Evolutionary conservation across 2,329 filamentous ascomycete genomes (phyloP).

Genomic region (Scedosporium aurantiacum): DNA sequence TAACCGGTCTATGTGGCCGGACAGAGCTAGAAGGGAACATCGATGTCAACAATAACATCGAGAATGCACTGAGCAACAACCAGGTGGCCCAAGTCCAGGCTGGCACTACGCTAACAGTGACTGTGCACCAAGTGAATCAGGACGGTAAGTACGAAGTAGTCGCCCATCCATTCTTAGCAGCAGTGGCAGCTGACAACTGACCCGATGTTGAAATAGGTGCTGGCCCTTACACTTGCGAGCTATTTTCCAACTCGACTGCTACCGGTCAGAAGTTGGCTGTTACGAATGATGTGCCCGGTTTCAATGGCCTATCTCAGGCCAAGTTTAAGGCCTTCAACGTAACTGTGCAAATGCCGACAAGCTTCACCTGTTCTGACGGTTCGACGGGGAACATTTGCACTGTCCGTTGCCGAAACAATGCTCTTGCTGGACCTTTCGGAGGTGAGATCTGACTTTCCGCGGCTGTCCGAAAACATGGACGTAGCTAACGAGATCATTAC

Average conservation of each 20-base stretch:
- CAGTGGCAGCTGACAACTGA: too few species aligned
- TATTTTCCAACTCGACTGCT: too few species aligned
- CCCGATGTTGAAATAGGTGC: too few species aligned
- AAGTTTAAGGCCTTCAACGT: conserved; percentile 47
- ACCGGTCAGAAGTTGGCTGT: conserved; percentile 38
- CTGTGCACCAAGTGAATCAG: too few species aligned
- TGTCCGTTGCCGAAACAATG: conserved; percentile 47
- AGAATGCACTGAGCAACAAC: too few species aligned
- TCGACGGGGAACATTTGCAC: conserved; percentile 50
- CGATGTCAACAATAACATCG: conserved; percentile 20
- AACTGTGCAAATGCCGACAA: conserved; percentile 38
- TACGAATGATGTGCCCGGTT: conserved; percentile 47
- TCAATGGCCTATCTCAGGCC: conserved; percentile 45
- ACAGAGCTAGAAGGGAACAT: conserved; percentile 52
- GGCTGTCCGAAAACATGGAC: too few species aligned
- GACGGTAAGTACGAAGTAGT: too few species aligned
- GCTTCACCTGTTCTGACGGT: conserved; percentile 34
- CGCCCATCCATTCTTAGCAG: too few species aligned
- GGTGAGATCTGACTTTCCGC: conserved; percentile 16
- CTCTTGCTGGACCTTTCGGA: conserved; percentile 44
- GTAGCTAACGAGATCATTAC: too few species aligned
- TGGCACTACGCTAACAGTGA: too few species aligned
- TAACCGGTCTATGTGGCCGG: conserved; percentile 50
- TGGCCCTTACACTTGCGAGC: too few species aligned
- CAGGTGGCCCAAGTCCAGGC: too few species aligned